Base-by-base conservation (phyloP, 1,284 basidiomycete species). In the Sporisorium exsertum region DNA sequence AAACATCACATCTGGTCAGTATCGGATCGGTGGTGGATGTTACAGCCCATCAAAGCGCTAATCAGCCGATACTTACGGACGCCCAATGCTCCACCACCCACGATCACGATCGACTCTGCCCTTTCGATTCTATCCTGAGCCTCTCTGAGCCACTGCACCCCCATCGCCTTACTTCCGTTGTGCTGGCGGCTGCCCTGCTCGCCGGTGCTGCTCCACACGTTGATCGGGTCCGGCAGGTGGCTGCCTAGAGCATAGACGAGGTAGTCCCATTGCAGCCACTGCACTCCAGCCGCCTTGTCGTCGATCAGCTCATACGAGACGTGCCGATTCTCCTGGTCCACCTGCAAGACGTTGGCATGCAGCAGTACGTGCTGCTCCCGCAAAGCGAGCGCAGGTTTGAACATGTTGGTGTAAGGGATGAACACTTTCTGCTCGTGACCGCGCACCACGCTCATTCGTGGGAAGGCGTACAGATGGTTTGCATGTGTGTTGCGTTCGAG, bases 401-500 rank as follows among this genome's bases (percentile, higher is more conserved):
- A 88, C 58, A 89, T 68, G 75, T 87, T 88, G 64, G 86, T 86
- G 83, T 91, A 91, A 0, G 92, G 91, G 73, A 92, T 90, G 86
- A 93, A 91, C 20, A 84, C 87, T 65, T 88, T 88, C 33, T 87
- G 84, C 46, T 87, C 87, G 65, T 87, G 87, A 10, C 85, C 70
- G 3, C 86, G 85, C 13, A 87, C 58, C 24, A 87, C 83, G 18
- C 85, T 84, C 73, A 86, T 86, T 52, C 88, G 83, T 13, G 88
- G 87, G 66, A 88, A 88, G 22, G 86, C 87, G 74, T 88, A 88
- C 29, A 87, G 80, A 74, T 88, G 58, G 26, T 76, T 80, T 12
- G 85, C 88, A 63, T 79, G 91, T 87, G 90, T 89, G 78, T 92
- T 92, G 60, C 91, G 87, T 79, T 93, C 92, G 45, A 92, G 87